Base-by-base conservation (phyloP, 139 green algal species). In the Trebouxia sp. region DNA sequence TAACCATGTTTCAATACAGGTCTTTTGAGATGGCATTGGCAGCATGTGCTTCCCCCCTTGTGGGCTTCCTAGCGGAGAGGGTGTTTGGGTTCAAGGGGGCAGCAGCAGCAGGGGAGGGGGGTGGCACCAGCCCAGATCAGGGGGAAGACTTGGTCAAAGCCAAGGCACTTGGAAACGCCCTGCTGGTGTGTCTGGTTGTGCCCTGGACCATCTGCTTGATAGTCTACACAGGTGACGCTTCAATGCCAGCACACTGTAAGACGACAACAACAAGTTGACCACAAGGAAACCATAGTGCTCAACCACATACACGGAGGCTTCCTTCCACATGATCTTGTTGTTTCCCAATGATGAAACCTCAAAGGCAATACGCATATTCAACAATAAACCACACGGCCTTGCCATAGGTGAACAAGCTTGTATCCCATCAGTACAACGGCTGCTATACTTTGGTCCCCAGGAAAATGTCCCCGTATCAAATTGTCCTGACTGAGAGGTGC, bases 81-180 rank as follows among this genome's bases (percentile, higher is more conserved):
- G 30, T 83, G 39, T 94, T 93, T 78, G 83, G 87, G 1, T 94
- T 90, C 75, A 80, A 75, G n/a, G 90, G 89, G n/a, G 69, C 65
- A 9, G 83, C 81, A 9, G 67, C 67, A 53, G 66, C 66, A 76
- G 39, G 39, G 8, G 42, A 15, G 5, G 67, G 42, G 67, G 67
- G 67, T 4, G 75, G 53, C 8, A 76, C 67, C 17, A 39, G 26
- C 26, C 39, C 67, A 48, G 53, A 80, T 43, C 47, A 28, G 11
- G 67, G 37, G 1, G 17, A 53, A 32, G 81, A 90, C 58, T 35
- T 88, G 22, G 56, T 7, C 22, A 87, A 87, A 53, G 86, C 86
- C 3, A 43, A 76, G 20, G 86, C 86, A 12, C 70, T 90, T 66
- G 86, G 84, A 28, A 78, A 75, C 58, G 82, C 86, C 15, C 77